Base-by-base conservation (phyloP, 805 yeast genomes). In the Saturnispora zaruensis region DNA sequence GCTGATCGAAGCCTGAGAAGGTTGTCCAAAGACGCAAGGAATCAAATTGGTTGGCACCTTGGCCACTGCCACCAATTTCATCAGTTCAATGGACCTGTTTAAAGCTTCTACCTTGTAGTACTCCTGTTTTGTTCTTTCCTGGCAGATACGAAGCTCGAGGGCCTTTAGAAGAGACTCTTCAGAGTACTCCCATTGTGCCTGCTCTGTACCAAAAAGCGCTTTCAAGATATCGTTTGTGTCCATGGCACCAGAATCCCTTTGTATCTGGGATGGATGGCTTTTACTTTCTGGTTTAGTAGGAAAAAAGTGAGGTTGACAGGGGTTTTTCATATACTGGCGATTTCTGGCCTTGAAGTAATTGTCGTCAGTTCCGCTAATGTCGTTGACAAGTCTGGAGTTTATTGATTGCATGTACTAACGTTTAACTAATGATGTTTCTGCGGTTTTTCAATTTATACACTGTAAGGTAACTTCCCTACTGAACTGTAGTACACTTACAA, bases 51-150 rank as follows among this genome's bases (percentile, higher is more conserved):
- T 70, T 0, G 96, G 93, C 2, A 89, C 68, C 16, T 82, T 81
- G 13, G 81, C 75, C 23, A 68, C 68, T 5, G 77, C 59, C 0
- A 95, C 90, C 13, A 71, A 67, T 51, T 78, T 78, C 46, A 90
- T 59, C 18, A 89, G 70, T 47, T 82, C 82, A 30, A 84, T 66
- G 21, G 84, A 75, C 50, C 76, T 74, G 40, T 75, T 74, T 24
- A 83, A 71, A 38, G 75, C 67, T 60, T 89, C 96, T 20, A 82
- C 68, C 48, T 74, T 76, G 62, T 84, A 83, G 57, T 72, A 82
- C 56, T 84, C 93, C 63, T 89, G 96, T 55, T 83, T 84, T 1
- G 96, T 84, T 41, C 76, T 73, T 62, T 90, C 96, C 60, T 84
- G 91, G 61, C 87, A 89, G 3, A 78, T 64, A 47, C 80, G 73